Conservation (phyloP, 306 rosid genomes). For the Sesbania bispinosa region DNA sequence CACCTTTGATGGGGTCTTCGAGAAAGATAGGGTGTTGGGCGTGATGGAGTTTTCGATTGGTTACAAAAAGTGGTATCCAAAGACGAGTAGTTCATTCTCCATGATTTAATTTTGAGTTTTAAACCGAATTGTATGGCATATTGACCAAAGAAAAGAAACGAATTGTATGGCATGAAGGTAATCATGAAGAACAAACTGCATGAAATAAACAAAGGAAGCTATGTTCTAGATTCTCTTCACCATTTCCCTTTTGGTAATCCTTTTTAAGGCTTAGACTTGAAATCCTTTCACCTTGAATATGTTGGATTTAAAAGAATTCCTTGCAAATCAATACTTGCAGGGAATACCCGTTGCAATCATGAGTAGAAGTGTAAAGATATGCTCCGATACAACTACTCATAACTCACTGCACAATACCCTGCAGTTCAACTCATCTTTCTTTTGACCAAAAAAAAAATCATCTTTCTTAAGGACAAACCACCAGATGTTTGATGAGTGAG, state of each 20-base stretch:
- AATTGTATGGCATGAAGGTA: neutral
- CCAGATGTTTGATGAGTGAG: neutral
- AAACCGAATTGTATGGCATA: no score
- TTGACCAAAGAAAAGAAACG: no score
- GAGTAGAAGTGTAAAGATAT: neutral
- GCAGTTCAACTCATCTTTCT: neutral
- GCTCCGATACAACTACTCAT: neutral
- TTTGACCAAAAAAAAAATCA: no score
- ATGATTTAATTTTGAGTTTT: no score
- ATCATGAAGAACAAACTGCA: neutral
- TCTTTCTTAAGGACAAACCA: neutral
- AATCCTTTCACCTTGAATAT: neutral
- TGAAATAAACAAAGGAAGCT: neutral
- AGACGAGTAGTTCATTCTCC: no score
- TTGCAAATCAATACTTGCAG: neutral
- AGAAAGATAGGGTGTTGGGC: no score
- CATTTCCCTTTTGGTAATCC: neutral
- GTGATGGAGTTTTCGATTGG: no score
- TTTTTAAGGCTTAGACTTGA: neutral
- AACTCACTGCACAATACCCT: neutral
- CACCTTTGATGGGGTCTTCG: no score
- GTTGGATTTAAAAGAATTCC: neutral
- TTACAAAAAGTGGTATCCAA: no score
- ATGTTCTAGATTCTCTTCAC: neutral
- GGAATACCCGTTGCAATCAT: neutral